Evolutionary conservation across 495 filamentous ascomycete species (phyloP).

Genomic region (Hypoxylon lenormandii): DNA sequence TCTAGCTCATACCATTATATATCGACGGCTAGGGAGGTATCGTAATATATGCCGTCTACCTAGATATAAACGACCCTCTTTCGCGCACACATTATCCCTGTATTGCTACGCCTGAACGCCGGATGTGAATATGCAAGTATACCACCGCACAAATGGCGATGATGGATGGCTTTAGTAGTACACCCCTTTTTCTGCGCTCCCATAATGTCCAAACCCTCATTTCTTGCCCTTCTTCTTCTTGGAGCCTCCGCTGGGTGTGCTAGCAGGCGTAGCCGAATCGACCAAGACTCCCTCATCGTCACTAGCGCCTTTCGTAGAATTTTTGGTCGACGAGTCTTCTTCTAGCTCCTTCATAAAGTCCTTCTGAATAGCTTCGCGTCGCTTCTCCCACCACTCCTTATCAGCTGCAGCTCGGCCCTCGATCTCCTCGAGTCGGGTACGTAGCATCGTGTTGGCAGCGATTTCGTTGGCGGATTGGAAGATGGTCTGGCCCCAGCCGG

Average conservation of each 20-base stretch:
- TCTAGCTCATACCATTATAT: neutral
- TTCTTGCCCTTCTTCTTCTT: conserved; percentile 88
- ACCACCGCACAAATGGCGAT: conserved; percentile 22
- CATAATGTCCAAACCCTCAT: conserved; percentile 53
- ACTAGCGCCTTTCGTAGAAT: conserved; percentile 60
- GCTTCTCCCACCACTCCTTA: conserved; percentile 92
- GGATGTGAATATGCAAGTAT: conserved; percentile 38
- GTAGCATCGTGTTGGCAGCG: conserved; percentile 76
- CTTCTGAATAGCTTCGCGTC: conserved; percentile 72
- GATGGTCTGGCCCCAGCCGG: conserved; percentile 90
- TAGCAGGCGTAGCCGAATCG: conserved; percentile 72
- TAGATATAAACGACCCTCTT: conserved; percentile 16
- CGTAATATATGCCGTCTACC: conserved; percentile 12
- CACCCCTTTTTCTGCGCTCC: neutral
- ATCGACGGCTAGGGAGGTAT: neutral
- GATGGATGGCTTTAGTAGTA: conserved; percentile 7
- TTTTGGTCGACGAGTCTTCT: conserved; percentile 55
- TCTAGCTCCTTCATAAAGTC: conserved; percentile 89
- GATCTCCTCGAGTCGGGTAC: conserved; percentile 81
- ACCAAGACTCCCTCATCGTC: conserved; percentile 91
- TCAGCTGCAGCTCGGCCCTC: conserved; percentile 75
- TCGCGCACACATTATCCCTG: conserved; percentile 30
- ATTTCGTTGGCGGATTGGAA: conserved; percentile 94
- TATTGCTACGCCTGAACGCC: conserved; percentile 40
- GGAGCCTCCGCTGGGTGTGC: conserved; percentile 58